Base-by-base conservation (phyloP, 2,329 filamentous ascomycete genomes). In the Bipolaris zeicola region DNA sequence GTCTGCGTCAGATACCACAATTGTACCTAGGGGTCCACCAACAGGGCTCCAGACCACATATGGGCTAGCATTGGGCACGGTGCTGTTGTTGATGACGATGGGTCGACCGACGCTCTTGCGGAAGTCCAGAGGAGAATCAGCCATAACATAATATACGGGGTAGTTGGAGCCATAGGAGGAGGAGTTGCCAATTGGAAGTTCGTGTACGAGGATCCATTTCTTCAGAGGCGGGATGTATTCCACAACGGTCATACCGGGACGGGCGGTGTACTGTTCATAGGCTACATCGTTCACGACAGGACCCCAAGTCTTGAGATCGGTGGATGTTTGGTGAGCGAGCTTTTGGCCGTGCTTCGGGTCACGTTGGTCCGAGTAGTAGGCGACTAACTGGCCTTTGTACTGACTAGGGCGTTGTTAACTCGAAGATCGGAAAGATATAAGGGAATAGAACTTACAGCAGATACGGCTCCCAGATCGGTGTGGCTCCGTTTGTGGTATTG, bases 321-420 rank as follows among this genome's bases (percentile, higher is more conserved):
- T 52, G 4, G 61, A 57, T 22, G 57, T 64, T 45, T 68, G 64
- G 38, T 68, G 65, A 8, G 64, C 58, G n/a, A 69, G 64, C 48
- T 69, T 69, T 49, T 69, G 67, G 39, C 60, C 63, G 39, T 69
- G 65, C 18, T 60, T 60, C 11, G 57, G 57, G 37, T 69, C 67
- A 26, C 65, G 64, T 47, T 69, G 65, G 57, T 68, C 65, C 0
- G 67, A 69, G 60, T 69, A 69, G 61, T 65, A 69, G 34, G 57
- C 60, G 10, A 65, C 33, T 3, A 69, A 53, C 28, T 64, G 38
- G 31, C 50, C 60, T 36, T 68, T 42, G 53, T 66, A 64, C 44
- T 59, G 64, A 41, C 62, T 64, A 18, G 20, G 10, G 6, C 0
- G 18, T 16, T 28, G 43, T 57, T 24, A 38, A 28, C 33, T n/a